Base-by-base conservation (phyloP, 345 rosid species). In the Populus simonii region DNA sequence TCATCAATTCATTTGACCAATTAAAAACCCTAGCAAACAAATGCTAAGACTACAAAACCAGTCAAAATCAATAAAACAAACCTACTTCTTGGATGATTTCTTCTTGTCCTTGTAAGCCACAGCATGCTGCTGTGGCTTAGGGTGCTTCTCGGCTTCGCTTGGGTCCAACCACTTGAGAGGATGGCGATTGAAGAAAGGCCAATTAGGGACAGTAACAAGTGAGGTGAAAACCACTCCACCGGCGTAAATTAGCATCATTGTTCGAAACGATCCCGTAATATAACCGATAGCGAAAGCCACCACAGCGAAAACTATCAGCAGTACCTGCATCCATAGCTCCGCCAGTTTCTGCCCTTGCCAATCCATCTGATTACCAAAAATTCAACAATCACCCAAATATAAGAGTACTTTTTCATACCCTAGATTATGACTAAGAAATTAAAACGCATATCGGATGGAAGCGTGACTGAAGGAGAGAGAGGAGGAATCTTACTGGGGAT, bases 301-400 rank as follows among this genome's bases (percentile, higher is more conserved):
- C 36, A 82, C 90, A 4, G 93, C 94, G 1, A 85, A 90, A 18
- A 81, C 91, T 83, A 96, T 27, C 17, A 96, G 86, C 89, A 93
- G 8, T 38, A 91, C 85, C 87, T 93, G 99, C 98, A 96, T 92
- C 86, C 91, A 81, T 80, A 88, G 94, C 94, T 96, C 98, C 22
- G 97, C 92, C 31, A 90, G 75, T 88, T 91, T 96, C 79, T 96
- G 98, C 41, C 99, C 98, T 90, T 96, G 93, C 98, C 99, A 96
- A 86, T 96, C 98, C 99, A 96, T 93, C 79, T 85, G 55, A 55
- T 0, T 23, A 43, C 65, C 65, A 23, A 23, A 59, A 59, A 59
- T 1, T 10, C 65, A 59, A 59, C 65, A 23, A 59, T n/a, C 27
- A 59, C 65, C 65, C 15, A 59, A 59, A 59, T 0, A 59, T 59